Evolutionary conservation across 1,284 basidiomycete genomes (phyloP).

Genomic region (Fomitiporia mediterranea): DNA sequence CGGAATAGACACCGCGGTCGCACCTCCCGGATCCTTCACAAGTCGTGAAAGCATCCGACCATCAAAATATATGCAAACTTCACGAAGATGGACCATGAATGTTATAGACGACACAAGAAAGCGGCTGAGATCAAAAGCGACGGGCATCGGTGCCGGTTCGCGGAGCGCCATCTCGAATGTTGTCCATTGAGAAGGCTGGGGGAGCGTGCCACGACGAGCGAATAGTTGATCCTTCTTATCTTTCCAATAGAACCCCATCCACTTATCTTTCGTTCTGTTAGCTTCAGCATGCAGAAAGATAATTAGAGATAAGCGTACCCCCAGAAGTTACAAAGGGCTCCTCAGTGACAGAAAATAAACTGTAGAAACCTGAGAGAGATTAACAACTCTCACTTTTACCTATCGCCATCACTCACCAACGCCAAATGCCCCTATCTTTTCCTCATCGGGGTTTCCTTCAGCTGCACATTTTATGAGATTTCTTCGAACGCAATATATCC

Average conservation of each 20-base stretch:
- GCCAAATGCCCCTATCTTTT: constrained; percentile 84
- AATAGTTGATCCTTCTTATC: constrained; percentile 58
- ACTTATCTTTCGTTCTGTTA: constrained; percentile 52
- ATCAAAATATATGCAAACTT: constrained; percentile 79
- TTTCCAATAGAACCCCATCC: constrained; percentile 99
- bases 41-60: constrained; percentile 73
- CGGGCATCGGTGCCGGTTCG: constrained; percentile 79
- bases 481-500: neutral
- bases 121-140: constrained; percentile 80
- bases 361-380: constrained; percentile 60
- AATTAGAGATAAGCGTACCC: constrained; percentile 36
- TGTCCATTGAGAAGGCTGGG: constrained; percentile 67
- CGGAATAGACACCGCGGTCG: constrained; percentile 50
- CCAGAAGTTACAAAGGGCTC: constrained; percentile 92
- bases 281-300: neutral
- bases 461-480: constrained; percentile 38
- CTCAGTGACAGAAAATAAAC: constrained; percentile 82
- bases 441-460: constrained; percentile 81
- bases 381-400: neutral
- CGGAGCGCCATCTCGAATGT: constrained; percentile 89
- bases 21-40: constrained; percentile 61
- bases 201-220: constrained; percentile 69
- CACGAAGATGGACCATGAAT: constrained; percentile 82
- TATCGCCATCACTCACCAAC: constrained; percentile 49
- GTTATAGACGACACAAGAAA: constrained; percentile 93